Conservation (phyloP, 108 stramenopile genomes). For the Nitzschia inconspicua region DNA sequence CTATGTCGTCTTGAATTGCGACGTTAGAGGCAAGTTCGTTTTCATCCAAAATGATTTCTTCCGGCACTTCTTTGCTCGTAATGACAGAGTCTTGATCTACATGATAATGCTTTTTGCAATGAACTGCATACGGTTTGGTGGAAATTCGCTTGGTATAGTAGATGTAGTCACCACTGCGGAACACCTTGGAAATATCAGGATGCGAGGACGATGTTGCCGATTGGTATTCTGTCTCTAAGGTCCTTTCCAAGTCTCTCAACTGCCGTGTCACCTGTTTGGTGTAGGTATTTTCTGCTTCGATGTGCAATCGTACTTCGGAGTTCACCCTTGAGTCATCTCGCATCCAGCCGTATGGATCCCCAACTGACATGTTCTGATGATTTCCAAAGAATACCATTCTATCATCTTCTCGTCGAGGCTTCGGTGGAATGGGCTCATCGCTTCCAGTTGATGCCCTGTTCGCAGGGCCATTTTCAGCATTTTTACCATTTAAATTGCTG, state of each 20-base stretch:
- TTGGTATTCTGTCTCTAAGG: constrained; percentile 49
- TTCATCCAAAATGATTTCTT: constrained; percentile 76
- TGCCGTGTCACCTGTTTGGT: constrained; percentile 39
- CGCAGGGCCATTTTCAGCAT: no score
- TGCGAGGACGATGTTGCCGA: constrained; percentile 36
- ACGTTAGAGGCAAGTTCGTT: constrained; percentile 51
- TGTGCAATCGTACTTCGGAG: constrained; percentile 51
- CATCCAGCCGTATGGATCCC: constrained; percentile 80
- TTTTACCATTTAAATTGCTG: no score
- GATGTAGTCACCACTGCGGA: constrained; percentile 31
- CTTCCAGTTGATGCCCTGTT: no score
- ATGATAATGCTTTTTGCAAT: constrained; percentile 51
- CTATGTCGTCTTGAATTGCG: constrained; percentile 19
- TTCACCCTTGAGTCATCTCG: constrained; percentile 58
- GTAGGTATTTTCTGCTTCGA: constrained; percentile 68
- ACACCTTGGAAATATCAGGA: constrained; percentile 43
- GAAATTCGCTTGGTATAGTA: constrained; percentile 74
- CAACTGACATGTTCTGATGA: constrained; percentile 16
- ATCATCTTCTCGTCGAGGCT: no score
- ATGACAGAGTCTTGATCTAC: constrained; percentile 13
- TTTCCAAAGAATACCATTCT: no score
- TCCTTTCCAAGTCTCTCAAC: constrained; percentile 32
- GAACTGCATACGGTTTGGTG: constrained; percentile 62
- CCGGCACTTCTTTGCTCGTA: constrained; percentile 30
- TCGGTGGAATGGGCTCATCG: no score